A percentile compares a stretch with the other conserved stretches of the same genome.
These are phyloP conservation scores for Eudorina sp. DNA, from an alignment of 139 green algal genomes.

Conservation along the genomic window DNA sequence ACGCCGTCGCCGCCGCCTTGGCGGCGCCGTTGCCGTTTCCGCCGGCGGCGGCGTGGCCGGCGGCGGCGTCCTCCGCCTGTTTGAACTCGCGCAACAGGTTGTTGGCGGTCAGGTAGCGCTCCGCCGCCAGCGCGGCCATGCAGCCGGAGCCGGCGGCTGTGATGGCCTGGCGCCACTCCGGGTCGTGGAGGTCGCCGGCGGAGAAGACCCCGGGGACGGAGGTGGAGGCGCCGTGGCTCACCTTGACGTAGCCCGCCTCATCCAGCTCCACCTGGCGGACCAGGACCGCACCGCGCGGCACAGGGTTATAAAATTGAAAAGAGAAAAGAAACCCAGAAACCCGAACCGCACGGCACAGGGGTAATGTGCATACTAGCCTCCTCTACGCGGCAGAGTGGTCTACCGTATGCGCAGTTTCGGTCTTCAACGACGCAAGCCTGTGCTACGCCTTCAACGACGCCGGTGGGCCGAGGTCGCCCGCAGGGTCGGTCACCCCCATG, in stretches of 20 bases:
- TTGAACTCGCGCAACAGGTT: slow-evolving; percentile 69
- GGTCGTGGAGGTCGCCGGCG: slow-evolving; percentile 95
- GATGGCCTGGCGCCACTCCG: slow-evolving; percentile 94
- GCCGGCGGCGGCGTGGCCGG: background rate
- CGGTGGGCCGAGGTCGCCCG: too few species aligned
- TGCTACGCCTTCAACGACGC: too few species aligned
- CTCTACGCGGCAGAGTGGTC: too few species aligned
- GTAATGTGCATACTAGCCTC: too few species aligned
- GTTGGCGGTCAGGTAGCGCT: slow-evolving; percentile 92
- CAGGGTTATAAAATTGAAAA: too few species aligned
- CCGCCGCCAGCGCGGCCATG: slow-evolving; percentile 93
- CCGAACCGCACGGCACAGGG: too few species aligned
- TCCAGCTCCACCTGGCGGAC: slow-evolving; percentile 85
- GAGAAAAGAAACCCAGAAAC: too few species aligned
- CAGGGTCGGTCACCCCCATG: too few species aligned
- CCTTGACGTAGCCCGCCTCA: slow-evolving; percentile 92
- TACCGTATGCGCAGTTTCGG: too few species aligned
- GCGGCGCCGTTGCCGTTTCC: background rate
- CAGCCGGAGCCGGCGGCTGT: slow-evolving; percentile 96
- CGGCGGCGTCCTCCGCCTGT: slow-evolving; percentile 49
- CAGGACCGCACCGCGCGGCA: too few species aligned
- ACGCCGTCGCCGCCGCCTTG: background rate
- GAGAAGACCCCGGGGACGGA: slow-evolving; percentile 91
- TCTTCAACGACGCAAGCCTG: too few species aligned
- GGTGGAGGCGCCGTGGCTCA: slow-evolving; percentile 79